Evolutionary conservation across 345 rosid genomes (phyloP), one percentile per base, ranked within the genome.

Genomic region (Populus euphratica): DNA sequence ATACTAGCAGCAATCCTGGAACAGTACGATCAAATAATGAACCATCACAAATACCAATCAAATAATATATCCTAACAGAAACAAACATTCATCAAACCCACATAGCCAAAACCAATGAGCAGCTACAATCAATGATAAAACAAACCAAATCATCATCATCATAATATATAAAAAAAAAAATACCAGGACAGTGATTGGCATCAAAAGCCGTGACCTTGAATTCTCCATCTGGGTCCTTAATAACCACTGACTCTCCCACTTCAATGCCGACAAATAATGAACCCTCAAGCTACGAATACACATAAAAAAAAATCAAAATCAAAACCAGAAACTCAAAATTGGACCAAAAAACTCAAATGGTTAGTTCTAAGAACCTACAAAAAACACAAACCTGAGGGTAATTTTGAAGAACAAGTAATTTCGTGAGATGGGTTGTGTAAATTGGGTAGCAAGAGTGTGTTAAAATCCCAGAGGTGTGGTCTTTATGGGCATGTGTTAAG

Each of bases 141-240:
- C n/a, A 25, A 44, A 70, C 25, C 56, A 39, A 68, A 20, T 5
- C 25, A 36, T 16, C 43, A 68, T 18, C 13, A 17, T 10, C 1
- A 1, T 25, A 70, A 27, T 4, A 17, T 8, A 27, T 27, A 27
- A 36, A 12, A 25, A 41, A 23, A 27, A 4, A 64, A 21, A 54
- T 78, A 93, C 98, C 93, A 29, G 95, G 91, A 68, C 97, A 92
- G 66, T 94, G 98, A 85, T 91, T 90, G 25, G 97, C 96, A 84
- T 92, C 98, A 54, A 87, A 88, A 71, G 97, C 96, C 6, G 92
- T 85, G 33, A 92, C 93, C 1, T 77, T 79, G 52, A 92, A 94
- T 16, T 83, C 80, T 25, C 96, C 96, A 76, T 88, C 88, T 0
- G 86, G 87, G 61, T 94, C 98, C 70, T 88, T 83, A 36, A 92